Evolutionary conservation across 352 stramenopile species (phyloP), one percentile per base, ranked within the genome.

Genomic region (Halophytophthora polymorphica): DNA sequence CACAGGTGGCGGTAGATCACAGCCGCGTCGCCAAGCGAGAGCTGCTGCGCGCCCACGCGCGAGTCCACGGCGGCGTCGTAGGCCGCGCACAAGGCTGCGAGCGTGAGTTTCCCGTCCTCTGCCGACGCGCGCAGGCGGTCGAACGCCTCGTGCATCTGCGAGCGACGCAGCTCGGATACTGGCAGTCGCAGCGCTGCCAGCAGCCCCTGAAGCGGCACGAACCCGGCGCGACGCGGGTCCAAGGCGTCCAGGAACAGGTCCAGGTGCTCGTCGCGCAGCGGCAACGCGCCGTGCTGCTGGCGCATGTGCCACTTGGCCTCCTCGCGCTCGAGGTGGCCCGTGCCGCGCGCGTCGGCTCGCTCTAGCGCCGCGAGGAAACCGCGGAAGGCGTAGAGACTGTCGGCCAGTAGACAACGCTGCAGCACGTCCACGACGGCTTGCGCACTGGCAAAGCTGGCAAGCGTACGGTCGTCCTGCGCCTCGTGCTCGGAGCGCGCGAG

Each of bases 201-300:
- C 13, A 93, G 44, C 0, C 72, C 58, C 6, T 21, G 36, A 1
- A 90, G 42, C 2, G 68, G 62, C 50, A 93, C 78, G 49, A 83
- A 77, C 18, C 83, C 83, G 3, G 66, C 61, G 59, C 80, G 85
- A 21, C 71, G 62, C 56, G 83, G 83, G 61, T 91, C 84, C 38
- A 89, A 83, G 25, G 59, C 69, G 47, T 85, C 63, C 18, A 93
- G 82, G 25, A 88, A 59, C 46, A 90, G 46, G 23, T 92, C 79
- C 12, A 89, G 58, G 34, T 94, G 84, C 36, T 91, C 84, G 40
- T 88, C 75, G 7, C 82, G 79, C 18, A 93, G 51, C 13, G 77
- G 77, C 14, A 90, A 46, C 8, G 64, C 45, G 35, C 33, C 52
- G 31, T 78, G 54, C 36, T 75, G 55, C 53, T 82, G 71, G 37